Evolutionary conservation across 2,329 filamentous ascomycete species (phyloP).

Genomic region (Stylonectria norvegica): DNA sequence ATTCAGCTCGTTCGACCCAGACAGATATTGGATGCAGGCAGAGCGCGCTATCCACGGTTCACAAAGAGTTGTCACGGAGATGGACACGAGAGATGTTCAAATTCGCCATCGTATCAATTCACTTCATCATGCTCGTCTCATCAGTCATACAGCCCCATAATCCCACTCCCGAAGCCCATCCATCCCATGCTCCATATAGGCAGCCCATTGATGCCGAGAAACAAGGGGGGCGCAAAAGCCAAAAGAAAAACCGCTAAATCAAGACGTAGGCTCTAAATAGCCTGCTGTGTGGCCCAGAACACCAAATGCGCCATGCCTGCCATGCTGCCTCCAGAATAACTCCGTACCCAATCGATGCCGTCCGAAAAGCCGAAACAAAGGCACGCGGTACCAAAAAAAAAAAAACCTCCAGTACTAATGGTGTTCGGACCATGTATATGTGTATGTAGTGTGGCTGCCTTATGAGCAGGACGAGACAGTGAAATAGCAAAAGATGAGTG

Average conservation of each 20-base stretch:
- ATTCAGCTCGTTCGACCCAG: constrained; percentile 16
- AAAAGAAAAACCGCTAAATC: constrained; percentile 4
- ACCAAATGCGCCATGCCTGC: constrained; percentile 15
- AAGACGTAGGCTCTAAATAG: constrained; percentile 10
- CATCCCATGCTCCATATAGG: too few species aligned
- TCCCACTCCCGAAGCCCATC: constrained; percentile 11
- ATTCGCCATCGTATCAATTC: constrained; percentile 23
- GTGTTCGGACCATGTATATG: too few species aligned
- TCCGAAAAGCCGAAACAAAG: constrained; percentile 1
- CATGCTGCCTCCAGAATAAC: constrained; percentile 7
- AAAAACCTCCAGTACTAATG: too few species aligned
- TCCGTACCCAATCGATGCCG: constrained; percentile 7
- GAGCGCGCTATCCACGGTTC: constrained; percentile 5
- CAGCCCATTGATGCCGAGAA: constrained; percentile 15
- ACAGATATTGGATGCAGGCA: constrained; percentile 3
- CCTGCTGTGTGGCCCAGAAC: constrained; percentile 9
- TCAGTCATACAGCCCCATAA: constrained; percentile 18
- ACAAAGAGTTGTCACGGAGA: constrained; percentile 12
- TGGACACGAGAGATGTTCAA: constrained; percentile 15
- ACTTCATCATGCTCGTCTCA: constrained; percentile 16
- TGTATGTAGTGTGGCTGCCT: too few species aligned
- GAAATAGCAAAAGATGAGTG: too few species aligned
- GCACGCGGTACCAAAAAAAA: too few species aligned
- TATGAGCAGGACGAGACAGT: too few species aligned
- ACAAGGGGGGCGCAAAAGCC: background rate